Evolutionary conservation across 2,329 filamentous ascomycete species (phyloP).

Genomic region (Cryphonectria naterciae): DNA sequence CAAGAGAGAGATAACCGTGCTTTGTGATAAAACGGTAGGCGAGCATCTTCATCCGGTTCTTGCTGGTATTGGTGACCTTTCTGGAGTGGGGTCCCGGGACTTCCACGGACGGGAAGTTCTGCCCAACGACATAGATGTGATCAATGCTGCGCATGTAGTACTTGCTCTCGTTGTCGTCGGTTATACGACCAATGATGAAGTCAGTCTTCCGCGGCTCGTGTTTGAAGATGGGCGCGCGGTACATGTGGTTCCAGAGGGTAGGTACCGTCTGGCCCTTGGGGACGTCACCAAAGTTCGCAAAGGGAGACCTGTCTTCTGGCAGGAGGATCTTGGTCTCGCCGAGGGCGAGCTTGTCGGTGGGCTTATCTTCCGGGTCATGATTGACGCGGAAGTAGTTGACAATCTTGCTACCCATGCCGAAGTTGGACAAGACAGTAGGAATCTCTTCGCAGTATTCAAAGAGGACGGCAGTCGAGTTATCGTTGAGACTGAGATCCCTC

Average conservation of each 20-base stretch:
- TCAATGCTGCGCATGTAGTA: slow-evolving; percentile 91
- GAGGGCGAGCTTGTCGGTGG: slow-evolving; percentile 78
- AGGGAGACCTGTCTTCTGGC: slow-evolving; percentile 93
- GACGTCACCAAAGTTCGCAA: slow-evolving; percentile 92
- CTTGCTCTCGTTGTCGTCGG: slow-evolving; percentile 72
- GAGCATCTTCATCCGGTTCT: slow-evolving; percentile 96
- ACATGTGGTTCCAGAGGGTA: slow-evolving; percentile 94
- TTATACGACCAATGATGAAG: slow-evolving; percentile 84
- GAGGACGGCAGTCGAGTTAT: slow-evolving; percentile 85
- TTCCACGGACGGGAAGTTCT: slow-evolving; percentile 89
- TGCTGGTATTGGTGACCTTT: slow-evolving; percentile 95
- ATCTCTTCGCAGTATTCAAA: slow-evolving; percentile 97
- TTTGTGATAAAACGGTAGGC: slow-evolving; percentile 86
- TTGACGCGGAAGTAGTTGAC: slow-evolving; percentile 96
- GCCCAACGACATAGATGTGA: slow-evolving; percentile 87
- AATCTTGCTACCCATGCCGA: slow-evolving; percentile 94
- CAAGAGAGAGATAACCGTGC: slow-evolving; percentile 72
- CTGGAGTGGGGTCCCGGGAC: slow-evolving; percentile 92
- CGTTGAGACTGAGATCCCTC: slow-evolving; percentile 81
- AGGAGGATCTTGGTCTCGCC: slow-evolving; percentile 88
- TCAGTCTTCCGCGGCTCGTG: slow-evolving; percentile 79
- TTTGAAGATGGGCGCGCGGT: slow-evolving; percentile 88
- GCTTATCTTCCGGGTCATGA: slow-evolving; percentile 70
- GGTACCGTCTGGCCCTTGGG: slow-evolving; percentile 88
- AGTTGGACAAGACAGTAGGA: slow-evolving; percentile 89